These are phyloP conservation scores for Botrytis byssoidea DNA, from an alignment of 2,329 filamentous ascomycete genomes.

Conservation along the genomic window DNA sequence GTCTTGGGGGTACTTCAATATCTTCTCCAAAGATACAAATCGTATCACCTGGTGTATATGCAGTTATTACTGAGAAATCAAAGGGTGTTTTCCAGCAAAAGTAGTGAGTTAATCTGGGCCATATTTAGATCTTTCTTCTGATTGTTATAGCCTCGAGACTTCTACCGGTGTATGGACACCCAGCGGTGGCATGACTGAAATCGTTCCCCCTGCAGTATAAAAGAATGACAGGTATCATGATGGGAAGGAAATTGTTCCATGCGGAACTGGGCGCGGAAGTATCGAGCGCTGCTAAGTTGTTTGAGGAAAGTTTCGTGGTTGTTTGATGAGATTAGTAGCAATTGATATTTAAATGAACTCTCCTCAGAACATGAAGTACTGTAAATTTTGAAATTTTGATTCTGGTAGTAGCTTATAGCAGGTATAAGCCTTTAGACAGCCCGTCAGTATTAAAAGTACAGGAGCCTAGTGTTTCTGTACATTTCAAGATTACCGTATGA, in stretches of 20 bases:
- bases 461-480: rapidly evolving
- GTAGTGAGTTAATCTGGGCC: neutral
- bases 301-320: rapidly evolving
- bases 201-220: neutral
- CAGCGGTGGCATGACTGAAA: neutral
- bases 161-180: neutral
- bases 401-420: neutral
- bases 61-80: neutral
- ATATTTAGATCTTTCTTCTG: neutral
- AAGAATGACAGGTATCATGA: neutral
- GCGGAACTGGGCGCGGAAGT: too few relatives aligned
- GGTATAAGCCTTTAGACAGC: neutral
- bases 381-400: rapidly evolving
- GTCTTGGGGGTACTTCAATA: rapidly evolving
- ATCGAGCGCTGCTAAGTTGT: too few relatives aligned
- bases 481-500: neutral
- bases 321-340: neutral
- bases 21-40: neutral
- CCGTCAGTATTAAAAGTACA: neutral
- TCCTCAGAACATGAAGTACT: neutral
- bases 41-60: neutral
- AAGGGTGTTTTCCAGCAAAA: neutral
- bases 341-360: neutral
- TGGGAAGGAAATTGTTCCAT: too few relatives aligned
- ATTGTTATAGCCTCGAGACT: neutral